Evolutionary conservation across 805 yeast genomes (phyloP).

Genomic region (Saccharomycopsis olivae): DNA sequence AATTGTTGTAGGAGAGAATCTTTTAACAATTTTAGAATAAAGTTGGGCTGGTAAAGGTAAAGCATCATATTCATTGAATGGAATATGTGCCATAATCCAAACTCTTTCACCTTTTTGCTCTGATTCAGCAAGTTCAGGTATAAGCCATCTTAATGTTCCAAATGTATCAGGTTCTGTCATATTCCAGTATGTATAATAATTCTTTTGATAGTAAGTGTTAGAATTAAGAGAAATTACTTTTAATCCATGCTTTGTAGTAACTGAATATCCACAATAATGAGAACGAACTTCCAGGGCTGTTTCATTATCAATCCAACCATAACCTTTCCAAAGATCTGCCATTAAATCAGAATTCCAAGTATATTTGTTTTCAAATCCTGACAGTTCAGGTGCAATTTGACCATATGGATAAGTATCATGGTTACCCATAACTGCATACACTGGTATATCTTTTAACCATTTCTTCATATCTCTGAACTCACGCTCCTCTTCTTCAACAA

Average conservation of each 20-base stretch:
- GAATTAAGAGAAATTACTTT: conserved; percentile 56
- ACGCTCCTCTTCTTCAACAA: conserved; percentile 41
- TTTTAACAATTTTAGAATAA: conserved; percentile 45
- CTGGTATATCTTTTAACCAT: conserved; percentile 39
- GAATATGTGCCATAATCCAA: conserved; percentile 68
- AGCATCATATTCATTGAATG: conserved; percentile 43
- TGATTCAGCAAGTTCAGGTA: conserved; percentile 50
- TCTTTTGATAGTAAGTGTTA: conserved; percentile 56
- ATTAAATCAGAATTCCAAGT: conserved; percentile 39
- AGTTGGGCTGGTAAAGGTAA: conserved; percentile 51
- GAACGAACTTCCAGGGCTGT: conserved; percentile 28
- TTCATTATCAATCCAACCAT: conserved; percentile 32
- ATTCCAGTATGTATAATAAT: conserved; percentile 44
- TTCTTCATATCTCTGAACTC: conserved; percentile 43
- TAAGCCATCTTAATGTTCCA: conserved; percentile 52
- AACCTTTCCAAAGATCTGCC: conserved; percentile 38
- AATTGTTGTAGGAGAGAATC: conserved; percentile 60
- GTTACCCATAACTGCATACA: conserved; percentile 55
- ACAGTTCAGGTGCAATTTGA: conserved; percentile 46
- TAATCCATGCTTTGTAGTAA: conserved; percentile 41
- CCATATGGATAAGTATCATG: conserved; percentile 70
- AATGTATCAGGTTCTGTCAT: conserved; percentile 47
- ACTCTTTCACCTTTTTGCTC: conserved; percentile 51
- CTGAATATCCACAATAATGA: conserved; percentile 55
- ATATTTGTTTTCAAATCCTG: conserved; percentile 29